These are phyloP conservation scores for Entophlyctis luteolus DNA, from an alignment of 192 early-diverging fungal genomes.

Conservation along the genomic window DNA sequence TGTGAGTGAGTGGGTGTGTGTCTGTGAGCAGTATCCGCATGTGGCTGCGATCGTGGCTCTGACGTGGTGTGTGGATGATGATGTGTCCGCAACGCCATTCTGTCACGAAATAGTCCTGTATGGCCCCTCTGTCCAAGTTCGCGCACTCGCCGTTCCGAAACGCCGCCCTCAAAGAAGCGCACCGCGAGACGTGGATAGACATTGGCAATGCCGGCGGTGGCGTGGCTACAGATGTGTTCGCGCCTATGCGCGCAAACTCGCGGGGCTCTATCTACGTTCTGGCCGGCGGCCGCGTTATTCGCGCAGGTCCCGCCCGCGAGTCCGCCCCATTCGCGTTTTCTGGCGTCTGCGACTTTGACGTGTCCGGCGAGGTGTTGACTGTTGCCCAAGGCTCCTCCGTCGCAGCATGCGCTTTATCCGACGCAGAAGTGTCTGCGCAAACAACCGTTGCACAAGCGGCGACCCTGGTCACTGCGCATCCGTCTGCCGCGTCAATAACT, in stretches of 20 bases:
- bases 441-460: no score
- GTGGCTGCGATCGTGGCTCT: neutral
- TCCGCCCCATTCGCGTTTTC: neutral
- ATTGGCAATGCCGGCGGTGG: neutral
- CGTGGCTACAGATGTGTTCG: neutral
- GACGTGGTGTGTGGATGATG: neutral
- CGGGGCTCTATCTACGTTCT: neutral
- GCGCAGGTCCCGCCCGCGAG: neutral
- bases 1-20: neutral
- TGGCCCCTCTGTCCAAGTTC: neutral
- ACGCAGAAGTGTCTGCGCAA: no score
- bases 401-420: neutral
- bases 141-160: slow-evolving; percentile 5
- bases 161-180: slow-evolving; percentile 5
- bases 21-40: neutral
- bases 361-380: neutral
- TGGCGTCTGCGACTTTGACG: neutral
- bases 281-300: neutral
- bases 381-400: neutral
- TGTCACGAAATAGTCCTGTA: neutral
- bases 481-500: neutral
- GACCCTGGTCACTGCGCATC: neutral
- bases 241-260: neutral
- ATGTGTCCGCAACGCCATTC: neutral
- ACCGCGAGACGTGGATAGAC: neutral